Evolutionary conservation across 768 basidiomycete species (phyloP).

Genomic region (Dioszegia hungarica): DNA sequence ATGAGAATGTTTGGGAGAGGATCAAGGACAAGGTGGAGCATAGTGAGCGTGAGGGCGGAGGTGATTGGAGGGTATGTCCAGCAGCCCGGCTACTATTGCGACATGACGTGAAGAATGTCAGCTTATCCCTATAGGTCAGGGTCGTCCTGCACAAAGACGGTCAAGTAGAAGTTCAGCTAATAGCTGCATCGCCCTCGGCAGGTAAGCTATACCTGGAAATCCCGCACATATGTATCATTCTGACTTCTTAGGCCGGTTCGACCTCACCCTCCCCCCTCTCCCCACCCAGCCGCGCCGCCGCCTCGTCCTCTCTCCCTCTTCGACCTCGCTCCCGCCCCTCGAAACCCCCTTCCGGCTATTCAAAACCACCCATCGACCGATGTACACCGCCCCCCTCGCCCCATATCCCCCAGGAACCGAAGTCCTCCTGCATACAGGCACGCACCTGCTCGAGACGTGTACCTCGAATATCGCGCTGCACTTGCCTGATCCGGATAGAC

Average conservation of each 20-base stretch:
- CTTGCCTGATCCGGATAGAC: neutral
- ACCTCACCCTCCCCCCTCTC: constrained; percentile 6
- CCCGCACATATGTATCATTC: neutral
- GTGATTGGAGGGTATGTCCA: constrained; percentile 37
- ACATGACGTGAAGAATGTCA: neutral
- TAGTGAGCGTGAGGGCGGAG: constrained; percentile 6
- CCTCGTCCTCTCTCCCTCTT: neutral
- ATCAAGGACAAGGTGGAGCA: constrained; percentile 11
- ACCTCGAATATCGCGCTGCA: constrained; percentile 41
- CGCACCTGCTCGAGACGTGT: constrained; percentile 27
- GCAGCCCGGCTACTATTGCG: no score
- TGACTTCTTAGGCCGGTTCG: constrained; percentile 5
- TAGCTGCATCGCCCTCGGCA: constrained; percentile 2
- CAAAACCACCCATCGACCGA: constrained; percentile 16
- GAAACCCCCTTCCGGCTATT: neutral
- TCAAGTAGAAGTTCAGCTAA: constrained; percentile 16
- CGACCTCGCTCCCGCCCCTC: neutral
- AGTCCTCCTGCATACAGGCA: constrained; percentile 28
- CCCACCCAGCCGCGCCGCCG: neutral
- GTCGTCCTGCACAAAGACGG: constrained; percentile 21
- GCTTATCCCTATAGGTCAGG: constrained; percentile 19
- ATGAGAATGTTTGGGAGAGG: constrained; percentile 22
- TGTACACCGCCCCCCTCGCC: constrained; percentile 25
- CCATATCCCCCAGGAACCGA: constrained; percentile 27
- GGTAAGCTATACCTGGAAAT: neutral